Percentiles rank a stretch among this genome's conserved stretches.
Evolutionary conservation across 805 yeast species (phyloP).

Genomic region (Priceomyces carsonii): DNA sequence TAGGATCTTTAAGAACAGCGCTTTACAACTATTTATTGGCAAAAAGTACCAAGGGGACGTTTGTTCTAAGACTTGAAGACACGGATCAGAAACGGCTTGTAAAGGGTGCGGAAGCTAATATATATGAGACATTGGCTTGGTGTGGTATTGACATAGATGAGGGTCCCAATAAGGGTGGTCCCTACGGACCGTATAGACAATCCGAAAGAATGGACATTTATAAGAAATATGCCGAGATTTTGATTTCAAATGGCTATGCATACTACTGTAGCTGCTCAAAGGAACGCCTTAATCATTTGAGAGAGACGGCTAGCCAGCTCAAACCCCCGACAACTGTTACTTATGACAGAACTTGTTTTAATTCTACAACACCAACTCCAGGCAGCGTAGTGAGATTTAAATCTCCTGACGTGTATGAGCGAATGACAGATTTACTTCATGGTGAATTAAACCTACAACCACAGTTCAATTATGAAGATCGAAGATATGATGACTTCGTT

Average conservation of each 20-base stretch:
- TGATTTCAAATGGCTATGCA: constrained; percentile 70
- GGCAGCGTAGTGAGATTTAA: constrained; percentile 64
- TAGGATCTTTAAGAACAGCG: constrained; percentile 94
- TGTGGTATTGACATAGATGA: constrained; percentile 77
- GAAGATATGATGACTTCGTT: constrained; percentile 87
- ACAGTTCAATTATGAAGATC: constrained; percentile 67
- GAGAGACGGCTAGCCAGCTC: constrained; percentile 71
- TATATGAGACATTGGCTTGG: constrained; percentile 77
- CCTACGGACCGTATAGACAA: constrained; percentile 78
- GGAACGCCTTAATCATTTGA: constrained; percentile 65
- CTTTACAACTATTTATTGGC: constrained; percentile 86
- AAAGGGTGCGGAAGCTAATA: constrained; percentile 77
- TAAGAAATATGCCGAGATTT: constrained; percentile 50
- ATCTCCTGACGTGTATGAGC: constrained; percentile 70
- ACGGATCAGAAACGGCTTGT: constrained; percentile 85
- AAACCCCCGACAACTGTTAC: constrained; percentile 91
- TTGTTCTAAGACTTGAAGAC: constrained; percentile 83
- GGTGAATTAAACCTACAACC: constrained; percentile 78
- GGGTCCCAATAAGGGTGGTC: constrained; percentile 66
- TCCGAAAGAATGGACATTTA: constrained; percentile 76
- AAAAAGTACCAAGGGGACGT: constrained; percentile 73
- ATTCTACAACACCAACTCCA: constrained; percentile 29
- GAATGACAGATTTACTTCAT: constrained; percentile 72
- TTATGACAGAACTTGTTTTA: constrained; percentile 80
- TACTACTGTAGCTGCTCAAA: constrained; percentile 86